Evolutionary conservation across 2,329 filamentous ascomycete species (phyloP), one percentile per base, ranked within the genome.

Genomic region (Neonectria magnoliae): DNA sequence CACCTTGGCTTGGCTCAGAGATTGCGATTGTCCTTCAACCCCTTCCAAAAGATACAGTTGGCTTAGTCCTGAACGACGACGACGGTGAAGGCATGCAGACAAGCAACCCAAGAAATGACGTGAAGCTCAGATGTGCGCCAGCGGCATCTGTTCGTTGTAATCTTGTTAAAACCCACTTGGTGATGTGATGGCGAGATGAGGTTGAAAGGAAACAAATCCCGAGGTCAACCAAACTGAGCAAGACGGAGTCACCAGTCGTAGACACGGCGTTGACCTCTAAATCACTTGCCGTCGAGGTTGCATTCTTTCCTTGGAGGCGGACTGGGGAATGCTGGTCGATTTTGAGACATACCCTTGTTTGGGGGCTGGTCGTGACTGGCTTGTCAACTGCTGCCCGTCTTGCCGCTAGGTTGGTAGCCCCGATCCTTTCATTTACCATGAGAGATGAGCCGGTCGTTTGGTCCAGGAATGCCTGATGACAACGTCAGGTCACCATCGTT

Each of bases 321-420:
- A 57, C 62, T 74, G 72, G 72, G 72, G 72, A 74, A 74, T 74
- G 72, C 72, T 73, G 66, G 72, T 72, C 55, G 66, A 68, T 64
- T 67, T 64, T 74, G 72, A 74, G 67, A 74, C 72, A 57, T 2
- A 44, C 65, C 72, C 72, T 64, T 62, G 72, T 60, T 27, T 25
- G 48, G 55, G 31, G 62, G 51, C 56, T 36, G 59, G 50, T 27
- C 52, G 57, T 65, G 25, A 36, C 25, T 42, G 38, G 36, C 53
- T 56, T 67, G 62, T 66, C 60, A 68, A 47, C 59, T 44, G 45
- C 44, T 62, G 45, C 55, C 57, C 62, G 57, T 48, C 45, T n/a
- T 56, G 57, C 50, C 68, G 68, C 69, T 68, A 62, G 45, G 55
- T 51, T 51, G 61, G 57, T 27, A 52, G 22, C 61, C 59, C 18